phyloP scores from a whole-genome alignment of 2,329 filamentous ascomycete genomes.

The Aureobasidium subglaciale region DNA sequence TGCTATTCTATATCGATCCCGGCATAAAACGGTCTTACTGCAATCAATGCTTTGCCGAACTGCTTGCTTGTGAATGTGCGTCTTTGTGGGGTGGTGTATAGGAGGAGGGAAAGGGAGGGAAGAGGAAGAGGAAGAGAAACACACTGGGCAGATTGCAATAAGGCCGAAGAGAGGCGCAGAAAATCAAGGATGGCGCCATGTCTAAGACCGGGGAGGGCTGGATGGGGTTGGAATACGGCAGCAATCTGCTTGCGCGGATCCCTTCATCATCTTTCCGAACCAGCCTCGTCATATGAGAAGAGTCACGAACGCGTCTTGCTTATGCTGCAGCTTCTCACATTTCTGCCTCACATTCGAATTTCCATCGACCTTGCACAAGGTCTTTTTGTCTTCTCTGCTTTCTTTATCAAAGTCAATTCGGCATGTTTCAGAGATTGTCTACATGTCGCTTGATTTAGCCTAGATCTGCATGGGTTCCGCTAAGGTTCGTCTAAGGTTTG shows the following conservation, averaged over 20 bases:
- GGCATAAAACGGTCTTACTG: neutral
- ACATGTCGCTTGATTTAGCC: neutral
- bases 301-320: neutral
- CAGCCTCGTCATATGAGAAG: neutral
- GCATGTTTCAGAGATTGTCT: conserved; percentile 1
- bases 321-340: neutral
- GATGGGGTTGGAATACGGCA: conserved; percentile 3
- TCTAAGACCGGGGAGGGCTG: conserved; percentile 3
- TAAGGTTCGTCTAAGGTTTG: neutral
- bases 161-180: conserved; percentile 6
- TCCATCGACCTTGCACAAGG: neutral
- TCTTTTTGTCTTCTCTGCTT: neutral
- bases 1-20: conserved; percentile 3
- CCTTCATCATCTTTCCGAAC: neutral
- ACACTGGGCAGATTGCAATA: neutral
- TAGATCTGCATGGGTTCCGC: neutral
- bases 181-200: conserved; percentile 7
- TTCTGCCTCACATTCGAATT: neutral
- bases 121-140: neutral
- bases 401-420: neutral
- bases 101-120: neutral
- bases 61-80: neutral
- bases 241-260: conserved; percentile 2
- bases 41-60: neutral
- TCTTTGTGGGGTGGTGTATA: neutral